These are phyloP conservation scores for Immersiella caudata DNA, from an alignment of 495 filamentous ascomycete genomes.

Conservation along the genomic window DNA sequence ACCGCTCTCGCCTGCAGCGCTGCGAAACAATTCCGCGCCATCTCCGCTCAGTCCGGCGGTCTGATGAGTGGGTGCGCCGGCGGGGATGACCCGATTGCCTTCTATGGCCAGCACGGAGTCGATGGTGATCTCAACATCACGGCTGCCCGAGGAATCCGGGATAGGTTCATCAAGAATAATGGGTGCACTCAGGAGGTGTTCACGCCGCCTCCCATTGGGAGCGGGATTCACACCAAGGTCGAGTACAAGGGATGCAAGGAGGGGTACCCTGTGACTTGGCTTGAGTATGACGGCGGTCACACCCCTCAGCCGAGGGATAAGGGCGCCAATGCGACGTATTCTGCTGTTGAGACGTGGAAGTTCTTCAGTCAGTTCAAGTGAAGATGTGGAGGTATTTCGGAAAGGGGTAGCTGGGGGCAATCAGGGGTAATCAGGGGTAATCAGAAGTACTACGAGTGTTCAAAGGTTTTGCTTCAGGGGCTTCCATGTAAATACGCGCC, in stretches of 20 bases:
- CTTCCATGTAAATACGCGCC: no score
- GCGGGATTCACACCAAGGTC: constrained; percentile 22
- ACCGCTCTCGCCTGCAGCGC: constrained; percentile 46
- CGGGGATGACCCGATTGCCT: constrained; percentile 44
- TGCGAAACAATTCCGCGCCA: constrained; percentile 43
- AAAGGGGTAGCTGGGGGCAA: no score
- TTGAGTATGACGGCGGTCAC: constrained; percentile 11
- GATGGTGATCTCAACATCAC: constrained; percentile 41
- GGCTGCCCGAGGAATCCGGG: constrained; percentile 32
- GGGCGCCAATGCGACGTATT: constrained; percentile 11
- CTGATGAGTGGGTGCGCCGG: constrained; percentile 36
- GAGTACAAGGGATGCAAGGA: constrained; percentile 34
- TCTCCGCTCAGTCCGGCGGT: constrained; percentile 41
- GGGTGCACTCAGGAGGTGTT: constrained; percentile 26
- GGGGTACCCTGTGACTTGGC: constrained; percentile 32
- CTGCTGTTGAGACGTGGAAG: constrained; percentile 7
- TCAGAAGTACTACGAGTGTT: no score
- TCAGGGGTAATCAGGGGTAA: no score
- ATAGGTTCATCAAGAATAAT: constrained; percentile 43
- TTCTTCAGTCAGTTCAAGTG: constrained; percentile 11
- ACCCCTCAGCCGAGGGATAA: not conserved
- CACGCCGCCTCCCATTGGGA: constrained; percentile 13
- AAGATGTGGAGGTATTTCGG: not conserved
- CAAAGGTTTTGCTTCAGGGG: no score
- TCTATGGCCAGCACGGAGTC: constrained; percentile 43